These are phyloP conservation scores for Fagopyrum homotropicum DNA, from an alignment of 148 eudicot species.

Conservation along the genomic window DNA sequence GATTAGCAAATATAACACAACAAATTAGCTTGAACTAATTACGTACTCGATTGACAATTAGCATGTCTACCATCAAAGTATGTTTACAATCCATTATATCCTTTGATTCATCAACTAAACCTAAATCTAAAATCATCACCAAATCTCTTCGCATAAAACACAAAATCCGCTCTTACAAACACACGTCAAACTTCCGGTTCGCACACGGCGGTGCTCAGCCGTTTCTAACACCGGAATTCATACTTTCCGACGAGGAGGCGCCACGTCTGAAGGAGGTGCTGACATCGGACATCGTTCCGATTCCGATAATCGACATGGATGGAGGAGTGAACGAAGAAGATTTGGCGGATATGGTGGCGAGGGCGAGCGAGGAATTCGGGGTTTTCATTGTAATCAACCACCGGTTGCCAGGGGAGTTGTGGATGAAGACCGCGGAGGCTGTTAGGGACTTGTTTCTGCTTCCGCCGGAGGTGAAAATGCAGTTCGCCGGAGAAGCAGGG, in stretches of 20 bases:
- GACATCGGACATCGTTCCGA: not conserved
- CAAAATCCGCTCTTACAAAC: not conserved
- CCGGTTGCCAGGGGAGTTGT: not conserved
- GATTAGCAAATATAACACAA: no score
- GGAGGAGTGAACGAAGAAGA: not conserved
- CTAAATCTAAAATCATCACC: not conserved
- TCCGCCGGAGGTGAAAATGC: not conserved
- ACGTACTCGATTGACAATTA: not conserved
- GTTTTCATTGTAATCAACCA: not conserved
- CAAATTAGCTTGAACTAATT: no score
- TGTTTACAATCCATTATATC: not conserved
- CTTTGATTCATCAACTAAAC: not conserved
- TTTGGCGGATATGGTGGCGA: not conserved
- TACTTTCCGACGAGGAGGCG: not conserved
- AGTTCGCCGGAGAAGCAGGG: not conserved
- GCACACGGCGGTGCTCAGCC: not conserved
- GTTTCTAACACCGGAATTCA: not conserved
- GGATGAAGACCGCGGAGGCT: not conserved
- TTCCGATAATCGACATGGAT: not conserved
- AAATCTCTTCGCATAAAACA: not conserved
- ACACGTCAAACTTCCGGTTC: not conserved
- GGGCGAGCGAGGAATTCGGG: not conserved
- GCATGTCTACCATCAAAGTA: not conserved
- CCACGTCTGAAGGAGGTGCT: not conserved
- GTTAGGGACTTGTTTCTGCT: not conserved